Conservation (phyloP, 2,329 filamentous ascomycete genomes). For the Epichloe elymi region DNA sequence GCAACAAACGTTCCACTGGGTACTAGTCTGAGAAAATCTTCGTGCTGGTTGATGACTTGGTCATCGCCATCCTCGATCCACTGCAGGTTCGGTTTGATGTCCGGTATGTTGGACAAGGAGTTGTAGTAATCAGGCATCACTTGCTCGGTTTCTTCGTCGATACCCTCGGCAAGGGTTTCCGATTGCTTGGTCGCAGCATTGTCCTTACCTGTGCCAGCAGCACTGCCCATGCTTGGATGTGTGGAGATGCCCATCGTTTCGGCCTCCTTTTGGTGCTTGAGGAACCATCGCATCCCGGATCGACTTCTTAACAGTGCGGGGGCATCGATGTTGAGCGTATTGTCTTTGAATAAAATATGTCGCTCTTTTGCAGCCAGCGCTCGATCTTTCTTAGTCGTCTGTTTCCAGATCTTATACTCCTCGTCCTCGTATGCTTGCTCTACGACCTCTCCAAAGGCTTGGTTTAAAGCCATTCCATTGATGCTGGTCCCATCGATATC, state of each 20-base stretch:
- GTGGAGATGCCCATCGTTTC: constrained; percentile 33
- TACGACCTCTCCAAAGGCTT: constrained; percentile 49
- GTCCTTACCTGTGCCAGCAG: constrained; percentile 30
- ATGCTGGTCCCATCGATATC: constrained; percentile 71
- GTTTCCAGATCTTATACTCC: constrained; percentile 97
- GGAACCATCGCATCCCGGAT: constrained; percentile 77
- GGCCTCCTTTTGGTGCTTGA: constrained; percentile 64
- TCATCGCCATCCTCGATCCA: constrained; percentile 89
- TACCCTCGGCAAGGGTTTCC: constrained; percentile 86
- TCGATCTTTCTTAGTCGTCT: constrained; percentile 93
- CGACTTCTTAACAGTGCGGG: constrained; percentile 76
- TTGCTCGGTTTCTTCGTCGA: constrained; percentile 74
- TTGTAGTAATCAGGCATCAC: constrained; percentile 94
- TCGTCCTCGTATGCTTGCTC: constrained; percentile 81
- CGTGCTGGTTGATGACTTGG: constrained; percentile 74
- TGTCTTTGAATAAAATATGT: constrained; percentile 71
- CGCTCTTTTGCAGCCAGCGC: constrained; percentile 77
- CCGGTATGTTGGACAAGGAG: constrained; percentile 70
- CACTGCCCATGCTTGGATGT: constrained; percentile 24
- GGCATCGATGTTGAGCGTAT: constrained; percentile 75
- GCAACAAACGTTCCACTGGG: constrained; percentile 63
- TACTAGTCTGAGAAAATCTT: constrained; percentile 69
- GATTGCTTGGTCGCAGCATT: constrained; percentile 31
- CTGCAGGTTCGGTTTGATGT: constrained; percentile 61
- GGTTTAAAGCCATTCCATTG: constrained; percentile 49